phyloP scores from a whole-genome alignment of 805 yeast genomes.

The Scheffersomyces amazonensis region DNA sequence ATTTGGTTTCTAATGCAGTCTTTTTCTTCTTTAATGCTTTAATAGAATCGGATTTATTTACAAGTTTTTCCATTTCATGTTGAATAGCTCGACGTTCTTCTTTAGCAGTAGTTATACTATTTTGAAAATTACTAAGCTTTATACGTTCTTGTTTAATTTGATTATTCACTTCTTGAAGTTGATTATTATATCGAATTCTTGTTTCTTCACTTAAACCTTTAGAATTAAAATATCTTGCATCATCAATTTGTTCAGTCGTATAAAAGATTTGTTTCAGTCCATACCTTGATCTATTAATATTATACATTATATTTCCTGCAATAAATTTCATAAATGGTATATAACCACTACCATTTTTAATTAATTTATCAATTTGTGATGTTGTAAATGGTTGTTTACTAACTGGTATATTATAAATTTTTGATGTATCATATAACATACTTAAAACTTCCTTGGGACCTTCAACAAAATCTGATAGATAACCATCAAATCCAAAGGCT shows the following conservation, averaged over 20 bases:
- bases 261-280: conserved; percentile 55
- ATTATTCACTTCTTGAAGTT: conserved; percentile 4
- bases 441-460: conserved; percentile 74
- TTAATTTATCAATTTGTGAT: conserved; percentile 36
- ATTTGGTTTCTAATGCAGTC: conserved; percentile 18
- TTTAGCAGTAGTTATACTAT: neutral
- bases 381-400: conserved; percentile 44
- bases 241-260: conserved; percentile 32
- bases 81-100: conserved; percentile 1
- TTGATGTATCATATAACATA: conserved; percentile 60
- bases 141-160: conserved; percentile 16
- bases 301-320: conserved; percentile 53
- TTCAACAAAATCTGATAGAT: conserved; percentile 60
- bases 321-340: conserved; percentile 55
- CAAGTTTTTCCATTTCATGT: conserved; percentile 4
- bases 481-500: conserved; percentile 75
- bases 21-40: conserved; percentile 8
- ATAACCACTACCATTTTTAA: conserved; percentile 30
- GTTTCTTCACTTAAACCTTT: conserved; percentile 30
- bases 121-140: conserved; percentile 8
- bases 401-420: conserved; percentile 60
- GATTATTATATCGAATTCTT: conserved; percentile 6
- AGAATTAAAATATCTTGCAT: conserved; percentile 28
- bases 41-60: conserved; percentile 6
- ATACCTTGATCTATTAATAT: conserved; percentile 56